phyloP scores from a whole-genome alignment of 1,284 basidiomycete genomes.

The Mrakiaceae sp. region DNA sequence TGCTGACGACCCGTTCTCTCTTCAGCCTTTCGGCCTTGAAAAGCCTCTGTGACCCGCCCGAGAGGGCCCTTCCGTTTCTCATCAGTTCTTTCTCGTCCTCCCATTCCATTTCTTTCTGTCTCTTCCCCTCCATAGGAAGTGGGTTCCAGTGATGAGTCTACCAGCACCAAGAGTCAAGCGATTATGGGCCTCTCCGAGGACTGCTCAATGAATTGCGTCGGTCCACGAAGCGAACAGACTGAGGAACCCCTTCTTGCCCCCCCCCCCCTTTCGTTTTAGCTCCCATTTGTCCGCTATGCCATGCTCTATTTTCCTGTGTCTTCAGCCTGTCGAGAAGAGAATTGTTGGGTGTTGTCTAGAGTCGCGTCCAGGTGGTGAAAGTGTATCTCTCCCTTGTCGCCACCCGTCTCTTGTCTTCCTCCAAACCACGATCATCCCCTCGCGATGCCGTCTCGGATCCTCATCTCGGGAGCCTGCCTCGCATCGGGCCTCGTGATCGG shows the following conservation, averaged over 20 bases:
- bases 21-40: neutral
- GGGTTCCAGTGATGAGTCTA: neutral
- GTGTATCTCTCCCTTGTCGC: too few relatives aligned
- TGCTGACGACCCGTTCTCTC: neutral
- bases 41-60: too few relatives aligned
- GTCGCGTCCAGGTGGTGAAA: too few relatives aligned
- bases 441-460: neutral
- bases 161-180: constrained; percentile 6
- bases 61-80: neutral
- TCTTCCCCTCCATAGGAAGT: neutral
- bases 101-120: neutral
- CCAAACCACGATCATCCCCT: neutral
- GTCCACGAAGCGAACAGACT: neutral
- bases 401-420: too few relatives aligned
- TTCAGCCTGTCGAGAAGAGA: too few relatives aligned
- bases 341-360: too few relatives aligned
- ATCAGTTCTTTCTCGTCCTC: too few relatives aligned
- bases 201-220: neutral
- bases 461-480: neutral
- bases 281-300: neutral
- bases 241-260: neutral
- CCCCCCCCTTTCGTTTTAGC: neutral
- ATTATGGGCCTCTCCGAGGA: neutral
- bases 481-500: constrained; percentile 8
- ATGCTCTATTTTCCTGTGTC: neutral